Conservation (phyloP, 2,329 filamentous ascomycete genomes). For the Paraphaeosphaeria minitans region DNA sequence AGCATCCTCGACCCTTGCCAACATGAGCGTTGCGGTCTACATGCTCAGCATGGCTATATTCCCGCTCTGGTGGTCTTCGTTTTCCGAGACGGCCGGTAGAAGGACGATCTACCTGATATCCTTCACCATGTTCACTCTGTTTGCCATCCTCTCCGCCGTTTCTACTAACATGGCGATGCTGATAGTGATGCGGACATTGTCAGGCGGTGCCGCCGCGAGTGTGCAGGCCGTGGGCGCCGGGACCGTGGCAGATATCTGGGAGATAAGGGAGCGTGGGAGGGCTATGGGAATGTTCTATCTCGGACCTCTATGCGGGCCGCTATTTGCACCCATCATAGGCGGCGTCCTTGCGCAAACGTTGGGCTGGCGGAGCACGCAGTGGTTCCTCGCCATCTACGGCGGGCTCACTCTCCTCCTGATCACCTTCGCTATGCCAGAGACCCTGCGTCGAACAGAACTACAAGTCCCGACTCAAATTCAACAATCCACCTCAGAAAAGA, state of each 20-base stretch:
- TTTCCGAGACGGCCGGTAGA: slow-evolving; percentile 37
- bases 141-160: slow-evolving; percentile 33
- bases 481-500: slow-evolving; percentile 13
- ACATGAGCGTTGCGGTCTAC: slow-evolving; percentile 48
- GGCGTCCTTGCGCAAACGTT: slow-evolving; percentile 31
- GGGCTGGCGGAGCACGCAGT: slow-evolving; percentile 41
- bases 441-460: slow-evolving; percentile 22
- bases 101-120: slow-evolving; percentile 41
- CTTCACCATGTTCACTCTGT: slow-evolving; percentile 35
- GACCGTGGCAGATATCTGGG: slow-evolving; percentile 42
- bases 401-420: slow-evolving; percentile 30
- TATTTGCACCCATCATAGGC: slow-evolving; percentile 40
- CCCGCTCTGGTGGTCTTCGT: slow-evolving; percentile 46
- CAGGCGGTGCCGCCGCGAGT: slow-evolving; percentile 38
- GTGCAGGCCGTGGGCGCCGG: slow-evolving; percentile 43
- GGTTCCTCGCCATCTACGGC: slow-evolving; percentile 42
- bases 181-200: slow-evolving; percentile 36
- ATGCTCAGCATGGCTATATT: slow-evolving; percentile 51
- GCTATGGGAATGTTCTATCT: slow-evolving; percentile 43
- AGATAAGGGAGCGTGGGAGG: slow-evolving; percentile 35
- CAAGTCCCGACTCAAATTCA: slow-evolving; percentile 5
- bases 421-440: slow-evolving; percentile 37
- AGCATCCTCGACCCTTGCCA: slow-evolving; percentile 42
- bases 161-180: slow-evolving; percentile 40
- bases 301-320: slow-evolving; percentile 39